These are phyloP conservation scores for Hygrocybe coccinea DNA, from an alignment of 768 basidiomycete species.

Conservation along the genomic window DNA sequence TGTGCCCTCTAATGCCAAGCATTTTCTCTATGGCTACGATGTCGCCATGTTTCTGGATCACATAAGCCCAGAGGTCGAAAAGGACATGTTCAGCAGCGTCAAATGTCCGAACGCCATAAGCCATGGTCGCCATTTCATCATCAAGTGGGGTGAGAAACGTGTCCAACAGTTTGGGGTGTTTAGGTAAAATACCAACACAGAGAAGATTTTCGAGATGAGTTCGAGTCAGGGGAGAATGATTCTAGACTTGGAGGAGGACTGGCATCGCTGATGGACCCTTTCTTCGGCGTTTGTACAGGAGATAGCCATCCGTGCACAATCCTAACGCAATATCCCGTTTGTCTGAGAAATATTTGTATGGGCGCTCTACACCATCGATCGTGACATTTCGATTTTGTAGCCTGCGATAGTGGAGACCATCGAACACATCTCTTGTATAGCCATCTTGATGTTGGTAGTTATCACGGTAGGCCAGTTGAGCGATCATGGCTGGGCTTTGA, in stretches of 20 bases:
- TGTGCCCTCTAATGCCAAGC: conserved; percentile 35
- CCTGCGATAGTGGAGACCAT: conserved; percentile 27
- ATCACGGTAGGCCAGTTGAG: conserved; percentile 14
- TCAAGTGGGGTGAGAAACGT: conserved; percentile 42
- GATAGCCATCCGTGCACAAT: conserved; percentile 41
- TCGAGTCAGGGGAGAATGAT: conserved; percentile 28
- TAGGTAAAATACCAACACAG: conserved; percentile 40
- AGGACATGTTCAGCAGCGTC: conserved; percentile 19
- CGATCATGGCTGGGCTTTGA: background rate
- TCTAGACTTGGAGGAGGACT: conserved; percentile 36
- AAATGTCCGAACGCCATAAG: conserved; percentile 32
- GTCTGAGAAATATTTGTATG: conserved; percentile 33
- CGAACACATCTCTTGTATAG: conserved; percentile 33
- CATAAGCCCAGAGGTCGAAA: conserved; percentile 27
- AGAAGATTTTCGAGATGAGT: conserved; percentile 35
- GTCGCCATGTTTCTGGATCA: conserved; percentile 29
- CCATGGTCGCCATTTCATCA: conserved; percentile 33
- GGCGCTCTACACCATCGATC: conserved; percentile 21
- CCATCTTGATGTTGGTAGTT: conserved; percentile 10
- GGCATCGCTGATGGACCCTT: conserved; percentile 36
- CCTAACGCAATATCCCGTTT: conserved; percentile 39
- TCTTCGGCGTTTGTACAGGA: conserved; percentile 30
- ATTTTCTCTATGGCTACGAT: conserved; percentile 29
- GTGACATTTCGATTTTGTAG: conserved; percentile 22
- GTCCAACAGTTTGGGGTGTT: conserved; percentile 39